phyloP scores from a whole-genome alignment of 2,329 filamentous ascomycete species.

The Fusarium pseudocircinatum region DNA sequence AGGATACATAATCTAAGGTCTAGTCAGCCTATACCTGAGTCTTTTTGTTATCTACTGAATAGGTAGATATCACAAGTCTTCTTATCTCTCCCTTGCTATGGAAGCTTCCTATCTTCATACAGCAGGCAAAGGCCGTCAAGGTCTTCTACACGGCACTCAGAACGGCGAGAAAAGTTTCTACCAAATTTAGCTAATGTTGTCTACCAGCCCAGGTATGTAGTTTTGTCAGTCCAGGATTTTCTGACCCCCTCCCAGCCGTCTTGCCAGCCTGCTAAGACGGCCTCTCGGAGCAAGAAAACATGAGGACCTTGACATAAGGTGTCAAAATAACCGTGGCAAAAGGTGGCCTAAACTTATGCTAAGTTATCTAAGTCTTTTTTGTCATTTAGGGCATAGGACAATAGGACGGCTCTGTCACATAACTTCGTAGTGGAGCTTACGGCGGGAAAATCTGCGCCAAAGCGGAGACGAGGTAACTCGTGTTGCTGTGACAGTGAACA shows the following conservation, averaged over 20 bases:
- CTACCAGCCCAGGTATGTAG: neutral
- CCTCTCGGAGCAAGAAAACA: neutral
- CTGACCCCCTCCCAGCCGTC: neutral
- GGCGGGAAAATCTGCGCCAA: conserved; percentile 36
- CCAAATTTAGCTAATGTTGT: neutral
- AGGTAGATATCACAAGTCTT: neutral
- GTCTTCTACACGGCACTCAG: neutral
- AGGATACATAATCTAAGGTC: neutral
- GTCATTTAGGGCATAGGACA: neutral
- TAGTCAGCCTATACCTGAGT: neutral
- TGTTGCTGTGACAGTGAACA: conserved; percentile 49
- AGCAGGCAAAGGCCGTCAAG: neutral
- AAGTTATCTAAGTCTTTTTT: neutral
- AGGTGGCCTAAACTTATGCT: neutral
- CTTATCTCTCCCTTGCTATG: neutral
- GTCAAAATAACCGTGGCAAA: neutral
- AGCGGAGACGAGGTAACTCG: conserved; percentile 31
- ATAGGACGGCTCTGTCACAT: neutral
- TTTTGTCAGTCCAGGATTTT: neutral
- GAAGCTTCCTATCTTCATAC: neutral
- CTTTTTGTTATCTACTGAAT: neutral
- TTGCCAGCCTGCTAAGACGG: neutral
- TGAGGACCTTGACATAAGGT: neutral
- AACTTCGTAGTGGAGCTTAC: conserved; percentile 19
- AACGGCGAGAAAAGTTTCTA: neutral